Base-by-base conservation (phyloP, 2,329 filamentous ascomycete species). In the Xenosphaeropsis pyriputrescens region DNA sequence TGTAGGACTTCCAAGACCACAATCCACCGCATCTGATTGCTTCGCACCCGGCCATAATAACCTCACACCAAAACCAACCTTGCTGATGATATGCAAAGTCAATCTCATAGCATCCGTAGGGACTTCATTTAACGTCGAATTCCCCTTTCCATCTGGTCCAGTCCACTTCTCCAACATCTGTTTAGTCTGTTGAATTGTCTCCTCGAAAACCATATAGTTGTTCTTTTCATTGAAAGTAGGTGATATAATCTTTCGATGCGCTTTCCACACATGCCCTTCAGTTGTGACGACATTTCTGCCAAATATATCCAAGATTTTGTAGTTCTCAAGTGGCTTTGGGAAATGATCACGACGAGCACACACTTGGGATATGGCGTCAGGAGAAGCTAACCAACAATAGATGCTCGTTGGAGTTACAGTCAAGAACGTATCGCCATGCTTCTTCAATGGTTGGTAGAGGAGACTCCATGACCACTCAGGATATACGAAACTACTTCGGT, bases 201-300 rank as follows among this genome's bases (percentile, higher is more conserved):
- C 76, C 7, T 59, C 60, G 56, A 77, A 84, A 2, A 82, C 75
- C 18, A 82, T 54, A 12, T 67, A 64, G 40, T 83, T 78, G 54
- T 85, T 88, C 58, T 70, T 75, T 60, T 89, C 83, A 40, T 79
- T 84, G 56, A 89, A 88, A 4, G 73, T 73, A 1, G 80, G 74
- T 18, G 76, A 72, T 1, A 75, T 79, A 32, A 77, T 68, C 57
- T 81, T 85, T 43, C 82, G 71, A 54, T 89, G 82, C 57, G 72
- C 67, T 22, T 75, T 75, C 83, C 81, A 89, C 18, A 69, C 57
- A 1, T 62, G 52, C 1, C 81, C 81, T 54, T 88, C 82, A 2
- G 77, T 75, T 0, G 73, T 74, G 16, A 88, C 58, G 2, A 88
- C 68, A 51, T 84, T 89, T 39, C 73, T 66, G 29, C 83, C 82